Conservation (phyloP, 2,329 filamentous ascomycete species). For the Penicillium sp. region DNA sequence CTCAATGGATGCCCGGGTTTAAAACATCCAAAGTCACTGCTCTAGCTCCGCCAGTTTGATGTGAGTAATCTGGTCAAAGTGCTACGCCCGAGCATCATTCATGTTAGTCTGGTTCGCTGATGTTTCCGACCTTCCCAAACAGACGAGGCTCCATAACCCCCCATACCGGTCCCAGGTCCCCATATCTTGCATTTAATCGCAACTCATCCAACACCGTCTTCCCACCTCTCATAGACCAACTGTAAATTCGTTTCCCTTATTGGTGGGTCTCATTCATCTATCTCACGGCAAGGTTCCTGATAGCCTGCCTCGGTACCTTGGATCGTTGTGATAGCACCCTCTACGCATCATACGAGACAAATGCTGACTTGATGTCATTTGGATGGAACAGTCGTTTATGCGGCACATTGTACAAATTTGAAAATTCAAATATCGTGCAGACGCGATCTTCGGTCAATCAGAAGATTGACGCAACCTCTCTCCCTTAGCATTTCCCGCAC, state of each 20-base stretch:
- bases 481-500: neutral
- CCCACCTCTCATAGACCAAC: conserved; percentile 1
- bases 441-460: conserved; percentile 1
- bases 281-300: conserved; percentile 17
- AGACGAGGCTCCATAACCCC: conserved; percentile 10
- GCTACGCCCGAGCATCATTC: neutral
- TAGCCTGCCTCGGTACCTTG: conserved; percentile 22
- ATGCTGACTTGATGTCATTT: conserved; percentile 29
- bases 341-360: conserved; percentile 16
- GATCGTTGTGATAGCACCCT: conserved; percentile 12
- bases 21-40: conserved; percentile 6
- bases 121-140: neutral
- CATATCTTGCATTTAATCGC: conserved; percentile 12
- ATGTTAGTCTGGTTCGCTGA: conserved; percentile 2
- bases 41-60: conserved; percentile 3
- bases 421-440: neutral
- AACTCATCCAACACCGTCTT: neutral
- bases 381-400: conserved; percentile 17
- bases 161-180: conserved; percentile 22
- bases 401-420: conserved; percentile 14
- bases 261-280: conserved; percentile 21
- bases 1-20: conserved; percentile 15
- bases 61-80: conserved; percentile 3
- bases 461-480: conserved; percentile 3
- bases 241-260: conserved; percentile 10